A percentile compares a stretch with the other conserved stretches of the same genome.
phyloP scores from a whole-genome alignment of 257 asterid species.

The Solanum acaule region DNA sequence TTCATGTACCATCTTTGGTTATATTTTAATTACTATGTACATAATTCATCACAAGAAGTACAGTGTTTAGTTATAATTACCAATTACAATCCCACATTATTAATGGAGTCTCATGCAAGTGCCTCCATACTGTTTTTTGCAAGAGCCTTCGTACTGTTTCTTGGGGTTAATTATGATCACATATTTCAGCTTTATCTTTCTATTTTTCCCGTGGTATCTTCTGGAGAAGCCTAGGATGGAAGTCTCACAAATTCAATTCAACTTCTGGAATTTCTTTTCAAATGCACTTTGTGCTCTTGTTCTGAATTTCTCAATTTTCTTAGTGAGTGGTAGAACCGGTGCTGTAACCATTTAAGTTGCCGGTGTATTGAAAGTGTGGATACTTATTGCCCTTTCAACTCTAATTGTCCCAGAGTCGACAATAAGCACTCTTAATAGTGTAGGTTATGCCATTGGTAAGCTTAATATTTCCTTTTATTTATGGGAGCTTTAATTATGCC shows the following conservation, averaged over 20 bases:
- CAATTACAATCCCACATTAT: not conserved
- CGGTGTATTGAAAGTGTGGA: slow-evolving; percentile 94
- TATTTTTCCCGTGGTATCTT: slow-evolving; percentile 90
- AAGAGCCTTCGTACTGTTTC: no score
- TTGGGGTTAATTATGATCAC: not conserved
- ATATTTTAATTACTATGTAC: not conserved
- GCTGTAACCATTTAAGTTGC: slow-evolving; percentile 19
- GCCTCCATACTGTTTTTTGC: not conserved
- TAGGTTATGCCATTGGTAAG: slow-evolving; percentile 88
- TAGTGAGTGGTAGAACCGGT: slow-evolving; percentile 19
- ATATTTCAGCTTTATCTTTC: slow-evolving; percentile 52
- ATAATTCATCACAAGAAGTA: not conserved
- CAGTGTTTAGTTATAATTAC: not conserved
- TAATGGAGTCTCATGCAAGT: not conserved
- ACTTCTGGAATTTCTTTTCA: slow-evolving; percentile 88
- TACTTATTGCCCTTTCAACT: slow-evolving; percentile 69
- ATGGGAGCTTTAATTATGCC: not conserved
- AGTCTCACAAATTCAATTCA: slow-evolving; percentile 72
- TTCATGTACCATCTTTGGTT: not conserved
- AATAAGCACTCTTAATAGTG: slow-evolving; percentile 66
- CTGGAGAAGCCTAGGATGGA: slow-evolving; percentile 94
- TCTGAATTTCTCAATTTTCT: slow-evolving; percentile 83
- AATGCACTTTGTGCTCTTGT: slow-evolving; percentile 93
- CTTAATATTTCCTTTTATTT: slow-evolving; percentile 1
- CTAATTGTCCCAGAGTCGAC: slow-evolving; percentile 78